Conservation (phyloP, 768 basidiomycete genomes). For the Tylopilus balloui region DNA sequence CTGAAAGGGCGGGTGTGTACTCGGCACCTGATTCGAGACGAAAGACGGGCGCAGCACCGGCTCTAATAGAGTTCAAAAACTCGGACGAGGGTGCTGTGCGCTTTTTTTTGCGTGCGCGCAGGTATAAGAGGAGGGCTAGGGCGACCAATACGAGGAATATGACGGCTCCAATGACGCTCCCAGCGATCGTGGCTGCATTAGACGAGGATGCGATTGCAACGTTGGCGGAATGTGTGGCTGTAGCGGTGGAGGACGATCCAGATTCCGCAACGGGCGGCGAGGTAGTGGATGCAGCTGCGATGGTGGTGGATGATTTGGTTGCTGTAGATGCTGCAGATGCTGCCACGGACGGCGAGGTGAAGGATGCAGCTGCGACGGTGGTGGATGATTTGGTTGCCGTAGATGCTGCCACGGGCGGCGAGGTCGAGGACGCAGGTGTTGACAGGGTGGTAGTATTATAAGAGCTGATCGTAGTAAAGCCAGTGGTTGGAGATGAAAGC, state of each 20-base stretch:
- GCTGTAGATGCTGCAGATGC: too few relatives aligned
- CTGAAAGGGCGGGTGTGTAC: constrained; percentile 10
- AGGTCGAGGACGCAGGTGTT: constrained; percentile 4
- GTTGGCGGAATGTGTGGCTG: not conserved
- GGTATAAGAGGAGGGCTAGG: constrained; percentile 36
- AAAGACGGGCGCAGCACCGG: constrained; percentile 22
- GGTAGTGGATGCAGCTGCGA: constrained; percentile 8
- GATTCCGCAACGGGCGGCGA: too few relatives aligned
- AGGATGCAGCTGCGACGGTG: not conserved
- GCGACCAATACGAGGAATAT: constrained; percentile 35
- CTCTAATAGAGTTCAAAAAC: constrained; percentile 38
- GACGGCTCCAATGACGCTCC: constrained; percentile 49
- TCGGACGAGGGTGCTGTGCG: constrained; percentile 57
- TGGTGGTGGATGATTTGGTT: not conserved
- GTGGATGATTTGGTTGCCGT: too few relatives aligned
- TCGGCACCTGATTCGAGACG: constrained; percentile 25
- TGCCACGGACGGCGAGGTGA: too few relatives aligned
- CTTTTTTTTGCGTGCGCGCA: constrained; percentile 38
- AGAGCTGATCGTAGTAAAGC: too few relatives aligned
- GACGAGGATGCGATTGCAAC: not conserved
- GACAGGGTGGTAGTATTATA: too few relatives aligned
- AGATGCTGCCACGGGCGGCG: too few relatives aligned
- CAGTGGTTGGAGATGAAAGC: too few relatives aligned
- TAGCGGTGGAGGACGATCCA: constrained; percentile 1
- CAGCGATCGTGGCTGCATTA: constrained; percentile 46